Conservation (phyloP, 306 rosid species). For the Psophocarpus tetragonolobus region DNA sequence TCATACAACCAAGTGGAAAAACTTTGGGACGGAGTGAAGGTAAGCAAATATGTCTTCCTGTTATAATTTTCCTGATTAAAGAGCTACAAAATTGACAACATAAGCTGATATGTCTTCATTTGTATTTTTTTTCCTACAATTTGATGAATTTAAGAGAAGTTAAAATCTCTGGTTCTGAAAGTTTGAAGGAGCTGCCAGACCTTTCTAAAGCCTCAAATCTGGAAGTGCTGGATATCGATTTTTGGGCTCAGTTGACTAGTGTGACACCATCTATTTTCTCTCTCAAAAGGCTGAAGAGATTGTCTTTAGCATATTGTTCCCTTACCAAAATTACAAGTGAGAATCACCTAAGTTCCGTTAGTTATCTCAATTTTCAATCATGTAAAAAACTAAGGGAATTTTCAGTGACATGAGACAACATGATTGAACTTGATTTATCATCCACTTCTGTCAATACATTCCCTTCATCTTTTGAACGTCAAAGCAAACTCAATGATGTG, state of each 20-base stretch:
- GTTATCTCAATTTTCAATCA: not conserved
- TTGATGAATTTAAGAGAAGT: not conserved
- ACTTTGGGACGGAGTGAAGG: constrained; percentile 29
- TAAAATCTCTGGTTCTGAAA: not conserved
- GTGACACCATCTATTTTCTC: not conserved
- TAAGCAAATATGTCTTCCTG: not conserved
- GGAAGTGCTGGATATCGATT: not conserved
- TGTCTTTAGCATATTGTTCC: not conserved
- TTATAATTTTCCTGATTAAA: not conserved
- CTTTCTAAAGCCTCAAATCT: constrained; percentile 22
- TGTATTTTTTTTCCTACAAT: not conserved
- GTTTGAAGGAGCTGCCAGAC: not conserved
- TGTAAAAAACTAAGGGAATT: not conserved
- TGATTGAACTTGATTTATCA: not conserved
- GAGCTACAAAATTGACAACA: not conserved
- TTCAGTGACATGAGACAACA: not conserved
- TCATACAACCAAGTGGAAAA: not conserved
- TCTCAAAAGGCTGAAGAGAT: not conserved
- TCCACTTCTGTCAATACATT: not conserved
- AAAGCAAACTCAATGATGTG: constrained; percentile 7
- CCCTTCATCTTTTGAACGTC: not conserved
- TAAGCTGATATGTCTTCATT: not conserved
- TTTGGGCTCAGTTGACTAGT: not conserved
- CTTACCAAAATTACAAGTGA: not conserved
- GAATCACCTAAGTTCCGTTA: not conserved